Evolutionary conservation across 805 yeast species (phyloP), one percentile per base, ranked within the genome.

Genomic region (Yamadazyma philogaea): DNA sequence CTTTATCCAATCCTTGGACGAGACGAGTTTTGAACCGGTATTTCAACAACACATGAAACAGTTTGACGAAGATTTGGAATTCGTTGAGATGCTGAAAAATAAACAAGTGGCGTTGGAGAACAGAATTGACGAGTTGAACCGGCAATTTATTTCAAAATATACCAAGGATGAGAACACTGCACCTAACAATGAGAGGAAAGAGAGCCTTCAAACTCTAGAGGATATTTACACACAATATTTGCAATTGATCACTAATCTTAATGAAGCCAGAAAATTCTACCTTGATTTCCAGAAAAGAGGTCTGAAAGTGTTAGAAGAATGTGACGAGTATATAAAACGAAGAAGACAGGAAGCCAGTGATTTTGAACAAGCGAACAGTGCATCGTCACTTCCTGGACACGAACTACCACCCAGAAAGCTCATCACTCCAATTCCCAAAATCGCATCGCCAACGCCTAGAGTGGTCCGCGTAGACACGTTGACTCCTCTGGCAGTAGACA

Each of bases 261-360:
- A 73, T 22, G 85, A 84, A 51, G 96, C 96, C 0, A 53, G 77
- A 0, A 72, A 73, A 41, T 89, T 89, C 56, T 90, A 90, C 63
- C 70, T 70, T 30, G 84, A 81, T 40, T 76, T 87, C 46, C 63
- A 73, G 22, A 59, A 59, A 7, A 75, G 75, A 40, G 71, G 78
- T 5, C 63, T 66, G 21, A 60, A 52, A 2, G 72, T 81, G 16
- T 53, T 74, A 31, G 60, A 61, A 11, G 78, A 75, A 31, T 72
- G 82, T 48, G 79, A 76, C 46, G 63, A 65, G 12, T 83, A 66
- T 56, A 74, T 78, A n/a, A 63, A 70, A 22, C 55, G 62, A 11
- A 61, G 87, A 36, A 64, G 83, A 37, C 52, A 70, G 6, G 79
- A 78, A 47, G 84, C 79, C 2, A 61, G 78, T 17, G 75, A 72